A percentile compares a stretch with the other conserved stretches of the same genome.
Conservation (phyloP, 768 basidiomycete genomes). For the Psilocybe cubensis region DNA sequence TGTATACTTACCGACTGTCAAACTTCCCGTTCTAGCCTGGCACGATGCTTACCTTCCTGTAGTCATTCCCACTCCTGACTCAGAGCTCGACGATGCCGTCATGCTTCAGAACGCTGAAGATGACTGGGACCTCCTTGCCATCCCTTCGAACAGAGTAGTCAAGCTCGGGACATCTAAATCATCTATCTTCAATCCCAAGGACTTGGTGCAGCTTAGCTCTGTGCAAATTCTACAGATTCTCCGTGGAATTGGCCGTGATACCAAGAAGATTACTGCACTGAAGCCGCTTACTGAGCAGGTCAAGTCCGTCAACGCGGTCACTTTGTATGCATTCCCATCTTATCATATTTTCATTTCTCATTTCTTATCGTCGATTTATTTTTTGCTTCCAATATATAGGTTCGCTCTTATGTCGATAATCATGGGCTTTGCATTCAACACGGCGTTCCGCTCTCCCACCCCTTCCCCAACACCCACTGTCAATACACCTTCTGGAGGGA, state of each 20-base stretch:
- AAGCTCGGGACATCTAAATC: conserved; percentile 38
- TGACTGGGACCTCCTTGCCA: conserved; percentile 45
- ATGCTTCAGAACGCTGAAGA: conserved; percentile 38
- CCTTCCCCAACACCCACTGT: conserved; percentile 38
- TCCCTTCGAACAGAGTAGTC: conserved; percentile 44
- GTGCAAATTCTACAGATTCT: conserved; percentile 47
- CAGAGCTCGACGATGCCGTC: conserved; percentile 25
- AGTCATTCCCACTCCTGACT: conserved; percentile 33
- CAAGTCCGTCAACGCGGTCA: conserved; percentile 60
- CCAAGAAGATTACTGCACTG: conserved; percentile 36
- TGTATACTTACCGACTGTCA: conserved; percentile 61
- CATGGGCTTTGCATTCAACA: conserved; percentile 62
- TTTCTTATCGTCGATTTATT: conserved; percentile 11
- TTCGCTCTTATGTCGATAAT: conserved; percentile 72
- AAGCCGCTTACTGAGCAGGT: conserved; percentile 45
- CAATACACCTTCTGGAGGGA: conserved; percentile 25
- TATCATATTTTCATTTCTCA: not conserved
- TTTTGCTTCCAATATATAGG: conserved; percentile 36
- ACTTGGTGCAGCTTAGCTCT: conserved; percentile 45
- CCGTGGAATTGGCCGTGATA: conserved; percentile 42
- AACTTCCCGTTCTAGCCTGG: conserved; percentile 37
- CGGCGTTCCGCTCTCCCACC: conserved; percentile 42
- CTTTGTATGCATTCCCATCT: conserved; percentile 53
- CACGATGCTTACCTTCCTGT: conserved; percentile 65
- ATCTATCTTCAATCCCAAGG: conserved; percentile 49